Percentiles rank a stretch among this genome's conserved stretches.
Evolutionary conservation across 208 protist genomes (phyloP).

Genomic region (Acanthamoeba lugdunensis): DNA sequence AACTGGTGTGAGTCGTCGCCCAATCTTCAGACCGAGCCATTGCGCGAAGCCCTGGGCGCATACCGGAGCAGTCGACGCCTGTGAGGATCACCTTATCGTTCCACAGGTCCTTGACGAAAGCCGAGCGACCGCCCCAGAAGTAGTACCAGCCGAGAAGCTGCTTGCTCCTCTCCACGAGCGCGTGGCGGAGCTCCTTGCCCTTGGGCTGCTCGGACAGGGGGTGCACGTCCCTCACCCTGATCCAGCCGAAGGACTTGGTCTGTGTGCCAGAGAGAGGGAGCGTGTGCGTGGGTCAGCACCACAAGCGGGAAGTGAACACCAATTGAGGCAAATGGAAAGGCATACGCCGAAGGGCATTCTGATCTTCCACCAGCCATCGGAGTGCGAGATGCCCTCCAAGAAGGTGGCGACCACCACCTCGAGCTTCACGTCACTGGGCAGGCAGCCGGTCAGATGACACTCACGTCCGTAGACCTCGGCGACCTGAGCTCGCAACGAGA

Average conservation of each 20-base stretch:
- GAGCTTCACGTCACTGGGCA: slow-evolving; percentile 22
- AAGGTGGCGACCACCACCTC: slow-evolving; percentile 42
- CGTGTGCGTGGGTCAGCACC: too few species aligned
- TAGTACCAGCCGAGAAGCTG: slow-evolving; percentile 68
- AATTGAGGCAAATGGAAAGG: too few species aligned
- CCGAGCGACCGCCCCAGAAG: slow-evolving; percentile 70
- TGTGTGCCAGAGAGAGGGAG: neutral
- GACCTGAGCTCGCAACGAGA: neutral
- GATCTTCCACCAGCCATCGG: slow-evolving; percentile 70
- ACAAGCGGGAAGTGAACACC: too few species aligned
- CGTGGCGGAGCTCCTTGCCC: slow-evolving; percentile 54
- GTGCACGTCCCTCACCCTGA: slow-evolving; percentile 10
- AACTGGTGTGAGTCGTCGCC: neutral
- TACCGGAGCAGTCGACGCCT: slow-evolving; percentile 65
- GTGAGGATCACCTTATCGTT: slow-evolving; percentile 55
- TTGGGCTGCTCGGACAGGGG: neutral
- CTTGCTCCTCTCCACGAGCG: slow-evolving; percentile 65
- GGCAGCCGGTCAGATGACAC: slow-evolving; percentile 35
- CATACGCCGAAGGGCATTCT: slow-evolving; percentile 15
- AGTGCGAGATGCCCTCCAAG: slow-evolving; percentile 9
- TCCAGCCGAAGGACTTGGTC: slow-evolving; percentile 52
- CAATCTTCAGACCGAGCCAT: too few species aligned
- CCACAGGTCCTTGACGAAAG: slow-evolving; percentile 60
- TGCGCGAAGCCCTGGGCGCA: too few species aligned
- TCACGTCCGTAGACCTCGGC: slow-evolving; percentile 17